Conservation (phyloP, 2,329 filamentous ascomycete species). For the Geosmithia morbida region DNA sequence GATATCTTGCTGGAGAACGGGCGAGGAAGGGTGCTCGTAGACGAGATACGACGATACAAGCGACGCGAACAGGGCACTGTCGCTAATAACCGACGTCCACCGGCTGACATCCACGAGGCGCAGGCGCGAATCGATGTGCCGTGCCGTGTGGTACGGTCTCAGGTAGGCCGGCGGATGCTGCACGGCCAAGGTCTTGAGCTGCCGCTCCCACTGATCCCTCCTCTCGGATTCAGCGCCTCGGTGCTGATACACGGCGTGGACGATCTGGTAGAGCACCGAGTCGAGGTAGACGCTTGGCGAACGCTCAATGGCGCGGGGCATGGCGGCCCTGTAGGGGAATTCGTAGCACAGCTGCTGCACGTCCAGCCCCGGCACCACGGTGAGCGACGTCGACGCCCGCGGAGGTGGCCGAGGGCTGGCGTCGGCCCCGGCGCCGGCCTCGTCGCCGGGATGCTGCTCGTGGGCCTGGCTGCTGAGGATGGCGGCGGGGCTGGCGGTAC, state of each 20-base stretch:
- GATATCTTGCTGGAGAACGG: slow-evolving; percentile 21
- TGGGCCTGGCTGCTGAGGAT: slow-evolving; percentile 9
- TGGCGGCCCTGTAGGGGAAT: slow-evolving; percentile 17
- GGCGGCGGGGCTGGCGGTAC: slow-evolving; percentile 10
- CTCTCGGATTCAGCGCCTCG: background rate
- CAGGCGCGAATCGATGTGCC: slow-evolving; percentile 17
- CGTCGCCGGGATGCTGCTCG: too few species aligned
- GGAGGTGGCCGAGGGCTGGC: too few species aligned
- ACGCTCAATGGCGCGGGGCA: slow-evolving; percentile 6
- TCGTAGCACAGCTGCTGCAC: slow-evolving; percentile 20
- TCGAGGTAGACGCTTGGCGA: background rate
- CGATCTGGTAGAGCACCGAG: background rate
- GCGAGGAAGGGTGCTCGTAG: slow-evolving; percentile 20
- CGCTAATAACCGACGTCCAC: slow-evolving; percentile 20
- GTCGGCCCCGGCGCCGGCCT: too few species aligned
- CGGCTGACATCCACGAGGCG: slow-evolving; percentile 12
- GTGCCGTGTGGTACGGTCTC: slow-evolving; percentile 20
- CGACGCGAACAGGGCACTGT: slow-evolving; percentile 19
- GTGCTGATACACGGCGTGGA: background rate
- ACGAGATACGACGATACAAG: slow-evolving; percentile 12
- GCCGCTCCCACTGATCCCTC: background rate
- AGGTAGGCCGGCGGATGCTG: slow-evolving; percentile 8
- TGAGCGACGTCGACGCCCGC: too few species aligned
- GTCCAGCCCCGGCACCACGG: slow-evolving; percentile 10
- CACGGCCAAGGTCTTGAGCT: background rate